Conservation (phyloP, 164 flowering plant genomes). For the Tinospora cordifolia region DNA sequence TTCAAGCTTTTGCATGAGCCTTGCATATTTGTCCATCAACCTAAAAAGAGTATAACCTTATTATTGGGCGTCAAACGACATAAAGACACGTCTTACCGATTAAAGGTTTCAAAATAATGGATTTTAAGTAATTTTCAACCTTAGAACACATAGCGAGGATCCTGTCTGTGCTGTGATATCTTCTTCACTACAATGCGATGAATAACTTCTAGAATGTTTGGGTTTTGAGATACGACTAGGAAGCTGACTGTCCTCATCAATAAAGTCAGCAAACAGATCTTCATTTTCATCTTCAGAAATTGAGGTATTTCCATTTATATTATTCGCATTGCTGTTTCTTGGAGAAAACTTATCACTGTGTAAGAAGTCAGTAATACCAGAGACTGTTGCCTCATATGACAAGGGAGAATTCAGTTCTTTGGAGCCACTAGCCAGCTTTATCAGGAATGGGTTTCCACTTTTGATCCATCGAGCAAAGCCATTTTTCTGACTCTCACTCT, state of each 20-base stretch:
- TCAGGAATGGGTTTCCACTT: constrained; percentile 65
- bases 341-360: constrained; percentile 32
- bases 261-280: constrained; percentile 96
- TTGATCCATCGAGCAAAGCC: constrained; percentile 70
- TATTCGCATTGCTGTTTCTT: constrained; percentile 25
- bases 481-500: constrained; percentile 31
- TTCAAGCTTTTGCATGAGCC: constrained; percentile 98
- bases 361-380: constrained; percentile 18
- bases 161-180: constrained; percentile 74
- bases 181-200: constrained; percentile 45
- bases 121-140: constrained; percentile 36
- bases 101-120: not conserved
- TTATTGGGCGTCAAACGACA: not conserved
- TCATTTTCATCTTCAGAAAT: constrained; percentile 86
- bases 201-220: constrained; percentile 30
- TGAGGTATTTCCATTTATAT: constrained; percentile 38
- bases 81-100: not conserved
- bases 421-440: constrained; percentile 30
- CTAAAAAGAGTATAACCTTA: constrained; percentile 23
- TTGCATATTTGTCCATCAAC: constrained; percentile 94
- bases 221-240: constrained; percentile 82
- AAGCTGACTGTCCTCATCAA: constrained; percentile 99
- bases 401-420: constrained; percentile 30
- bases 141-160: constrained; percentile 81
- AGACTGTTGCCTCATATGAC: constrained; percentile 30